Base-by-base conservation (phyloP, 805 yeast genomes). In the Zygosaccharomyces bailii region DNA sequence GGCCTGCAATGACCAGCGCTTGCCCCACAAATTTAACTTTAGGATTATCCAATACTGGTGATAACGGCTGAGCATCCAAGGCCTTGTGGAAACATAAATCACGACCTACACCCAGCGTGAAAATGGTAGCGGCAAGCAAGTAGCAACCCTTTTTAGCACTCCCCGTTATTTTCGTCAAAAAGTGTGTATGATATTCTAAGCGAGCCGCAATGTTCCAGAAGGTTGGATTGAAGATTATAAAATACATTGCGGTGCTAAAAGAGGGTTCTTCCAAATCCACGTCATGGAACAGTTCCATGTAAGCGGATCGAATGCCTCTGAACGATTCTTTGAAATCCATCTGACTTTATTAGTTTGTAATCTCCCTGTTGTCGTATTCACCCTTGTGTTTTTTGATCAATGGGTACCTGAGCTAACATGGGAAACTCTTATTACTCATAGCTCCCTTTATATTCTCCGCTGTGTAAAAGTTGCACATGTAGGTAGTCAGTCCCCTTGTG, bases 161-260 rank as follows among this genome's bases (percentile, higher is more conserved):
- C 23, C 86, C 83, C 1, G 84, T 75, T 16, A 86, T 49, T 56
- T 84, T 87, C 16, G 98, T 86, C 43, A 91, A 67, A 42, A 84
- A 57, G 53, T 85, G 84, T 11, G 86, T 80, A 48, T 79, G 78
- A 73, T 87, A 87, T 63, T 93, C 98, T 53, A 78, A 57, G 55
- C 98, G 76, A 4, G 99, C 99, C 17, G 79, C 95, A 46, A 84
- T 75, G 65, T 93, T 93, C 99, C 99, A 93, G 63, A 90, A 91
- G 24, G 86, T 77, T 13, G 99, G 99, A 64, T 93, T 93, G 77
- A 93, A 90, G 11, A 82, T 80, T 55, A 93, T 85, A 23, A 85
- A 77, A 6, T 72, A 75, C 21, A 86, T 61, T 4, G 91, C 78
- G 46, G 69, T 73, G 63, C 47, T 45, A 13, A 61, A 52, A 39